phyloP scores from a whole-genome alignment of 225 moss, liverwort and hornwort genomes.

The Antitrichia curtipendula region DNA sequence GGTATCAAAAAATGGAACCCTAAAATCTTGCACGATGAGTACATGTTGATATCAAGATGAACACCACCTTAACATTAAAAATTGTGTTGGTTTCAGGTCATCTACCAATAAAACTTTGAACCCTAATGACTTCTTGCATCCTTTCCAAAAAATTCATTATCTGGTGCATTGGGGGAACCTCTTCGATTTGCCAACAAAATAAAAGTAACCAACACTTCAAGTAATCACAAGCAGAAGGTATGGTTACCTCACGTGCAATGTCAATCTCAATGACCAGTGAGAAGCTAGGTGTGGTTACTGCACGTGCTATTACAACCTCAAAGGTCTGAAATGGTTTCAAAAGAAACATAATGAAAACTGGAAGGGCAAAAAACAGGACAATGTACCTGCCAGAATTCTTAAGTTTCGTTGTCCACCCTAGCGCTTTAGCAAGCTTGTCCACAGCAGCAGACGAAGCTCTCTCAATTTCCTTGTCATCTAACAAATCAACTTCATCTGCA shows the following conservation, averaged over 20 bases:
- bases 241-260: background rate
- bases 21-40: background rate
- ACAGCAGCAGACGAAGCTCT: constrained; percentile 12
- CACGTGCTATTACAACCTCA: background rate
- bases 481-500: background rate
- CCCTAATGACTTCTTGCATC: background rate
- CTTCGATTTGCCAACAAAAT: background rate
- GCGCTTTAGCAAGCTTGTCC: constrained; percentile 17
- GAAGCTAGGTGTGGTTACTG: background rate
- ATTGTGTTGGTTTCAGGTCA: background rate
- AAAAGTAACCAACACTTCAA: background rate
- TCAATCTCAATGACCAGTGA: background rate
- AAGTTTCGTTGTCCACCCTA: constrained; percentile 16
- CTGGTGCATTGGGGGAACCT: background rate
- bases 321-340: background rate
- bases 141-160: background rate
- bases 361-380: background rate
- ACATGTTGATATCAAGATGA: background rate
- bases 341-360: background rate
- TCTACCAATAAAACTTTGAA: background rate
- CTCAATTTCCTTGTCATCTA: constrained; percentile 19
- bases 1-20: background rate
- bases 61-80: background rate
- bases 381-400: constrained; percentile 4
- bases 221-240: background rate